Conservation (phyloP, 2,329 filamentous ascomycete species). For the Cladosporium phlei region DNA sequence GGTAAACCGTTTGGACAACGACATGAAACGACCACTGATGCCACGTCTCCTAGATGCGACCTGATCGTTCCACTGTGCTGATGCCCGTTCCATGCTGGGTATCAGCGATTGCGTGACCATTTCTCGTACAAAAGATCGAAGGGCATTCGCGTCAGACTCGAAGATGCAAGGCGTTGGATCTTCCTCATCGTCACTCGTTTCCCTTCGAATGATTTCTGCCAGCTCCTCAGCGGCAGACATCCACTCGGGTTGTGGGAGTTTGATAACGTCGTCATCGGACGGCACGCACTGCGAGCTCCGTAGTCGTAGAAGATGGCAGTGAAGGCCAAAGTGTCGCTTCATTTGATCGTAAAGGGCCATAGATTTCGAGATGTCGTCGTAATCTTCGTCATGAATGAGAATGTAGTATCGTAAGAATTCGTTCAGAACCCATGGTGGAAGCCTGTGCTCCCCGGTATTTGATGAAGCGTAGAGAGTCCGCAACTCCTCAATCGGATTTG, state of each 20-base stretch:
- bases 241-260: conserved; percentile 80
- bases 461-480: conserved; percentile 78
- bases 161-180: conserved; percentile 75
- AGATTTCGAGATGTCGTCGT: conserved; percentile 84
- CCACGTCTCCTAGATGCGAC: conserved; percentile 86
- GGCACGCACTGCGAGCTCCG: conserved; percentile 79
- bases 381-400: conserved; percentile 91
- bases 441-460: conserved; percentile 65
- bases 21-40: conserved; percentile 89
- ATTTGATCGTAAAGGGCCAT: conserved; percentile 93
- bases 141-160: conserved; percentile 83
- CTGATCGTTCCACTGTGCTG: conserved; percentile 94
- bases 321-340: conserved; percentile 95
- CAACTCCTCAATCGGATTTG: conserved; percentile 78
- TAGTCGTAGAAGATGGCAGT: conserved; percentile 86
- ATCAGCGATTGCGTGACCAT: conserved; percentile 93
- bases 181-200: conserved; percentile 62
- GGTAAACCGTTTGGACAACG: conserved; percentile 82
- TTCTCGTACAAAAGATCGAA: conserved; percentile 85
- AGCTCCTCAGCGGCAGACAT: conserved; percentile 82
- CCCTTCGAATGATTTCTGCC: conserved; percentile 52
- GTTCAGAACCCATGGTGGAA: conserved; percentile 82
- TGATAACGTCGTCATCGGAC: conserved; percentile 85
- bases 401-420: conserved; percentile 96
- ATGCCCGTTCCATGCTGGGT: conserved; percentile 90